Evolutionary conservation across 768 basidiomycete species (phyloP).

Genomic region (Rubroboletus satanas): DNA sequence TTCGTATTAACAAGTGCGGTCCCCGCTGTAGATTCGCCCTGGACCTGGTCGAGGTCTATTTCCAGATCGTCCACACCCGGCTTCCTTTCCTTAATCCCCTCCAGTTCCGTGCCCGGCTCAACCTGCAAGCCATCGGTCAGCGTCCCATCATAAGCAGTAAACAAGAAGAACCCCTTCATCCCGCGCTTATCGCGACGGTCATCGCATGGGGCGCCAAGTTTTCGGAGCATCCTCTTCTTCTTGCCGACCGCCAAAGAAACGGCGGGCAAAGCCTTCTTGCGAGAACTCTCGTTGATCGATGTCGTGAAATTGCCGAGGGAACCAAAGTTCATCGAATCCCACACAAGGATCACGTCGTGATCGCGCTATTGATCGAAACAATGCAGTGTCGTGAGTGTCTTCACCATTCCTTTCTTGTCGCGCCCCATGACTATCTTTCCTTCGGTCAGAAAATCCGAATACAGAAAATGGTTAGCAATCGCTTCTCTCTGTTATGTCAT

Average conservation of each 20-base stretch:
- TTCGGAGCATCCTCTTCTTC: constrained; percentile 83
- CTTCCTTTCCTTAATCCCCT: constrained; percentile 82
- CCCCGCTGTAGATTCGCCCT: constrained; percentile 67
- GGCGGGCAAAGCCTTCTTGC: constrained; percentile 74
- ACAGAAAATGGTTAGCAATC: constrained; percentile 58
- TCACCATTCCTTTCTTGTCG: not conserved
- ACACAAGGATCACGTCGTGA: constrained; percentile 75
- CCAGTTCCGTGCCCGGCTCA: constrained; percentile 72
- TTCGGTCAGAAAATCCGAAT: constrained; percentile 60
- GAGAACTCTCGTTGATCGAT: constrained; percentile 71
- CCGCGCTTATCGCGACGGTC: constrained; percentile 78
- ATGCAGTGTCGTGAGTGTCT: constrained; percentile 77
- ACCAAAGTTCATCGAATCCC: constrained; percentile 83
- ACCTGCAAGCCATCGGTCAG: constrained; percentile 33
- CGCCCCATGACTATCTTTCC: constrained; percentile 5
- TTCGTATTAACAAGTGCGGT: constrained; percentile 7
- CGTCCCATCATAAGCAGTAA: constrained; percentile 20
- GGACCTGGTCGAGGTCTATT: constrained; percentile 93
- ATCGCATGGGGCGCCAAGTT: constrained; percentile 93
- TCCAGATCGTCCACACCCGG: constrained; percentile 87
- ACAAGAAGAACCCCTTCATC: constrained; percentile 52
- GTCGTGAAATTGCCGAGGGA: constrained; percentile 82
- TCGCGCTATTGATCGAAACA: constrained; percentile 76
- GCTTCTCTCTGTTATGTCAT: constrained; percentile 11
- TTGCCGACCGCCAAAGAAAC: constrained; percentile 69